Percentiles rank a stretch among this genome's conserved stretches.
Evolutionary conservation across 108 stramenopile genomes (phyloP).

Genomic region (Fistulifera solaris): DNA sequence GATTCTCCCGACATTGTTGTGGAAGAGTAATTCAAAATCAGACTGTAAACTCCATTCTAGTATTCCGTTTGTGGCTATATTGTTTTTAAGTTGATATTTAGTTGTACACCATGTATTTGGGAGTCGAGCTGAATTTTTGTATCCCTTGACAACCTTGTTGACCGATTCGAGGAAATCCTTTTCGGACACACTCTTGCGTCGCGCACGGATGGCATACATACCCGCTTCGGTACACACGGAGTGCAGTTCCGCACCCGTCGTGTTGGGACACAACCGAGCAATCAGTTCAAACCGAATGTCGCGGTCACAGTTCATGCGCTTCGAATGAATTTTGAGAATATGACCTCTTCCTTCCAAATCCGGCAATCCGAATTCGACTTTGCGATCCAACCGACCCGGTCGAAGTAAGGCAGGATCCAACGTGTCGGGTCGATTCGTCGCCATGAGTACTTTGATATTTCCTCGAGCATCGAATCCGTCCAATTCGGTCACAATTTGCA

Average conservation of each 20-base stretch:
- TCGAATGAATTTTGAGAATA: conserved; percentile 93
- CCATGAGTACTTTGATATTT: conserved; percentile 97
- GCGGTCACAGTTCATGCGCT: conserved; percentile 95
- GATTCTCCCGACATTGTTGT: conserved; percentile 74
- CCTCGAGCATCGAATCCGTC: conserved; percentile 98
- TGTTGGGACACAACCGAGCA: conserved; percentile 95
- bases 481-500: conserved; percentile 97
- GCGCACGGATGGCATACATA: conserved; percentile 98
- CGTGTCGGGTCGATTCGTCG: conserved; percentile 97
- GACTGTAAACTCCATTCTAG: background rate
- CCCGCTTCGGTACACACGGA: conserved; percentile 98
- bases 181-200: conserved; percentile 93
- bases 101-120: conserved; percentile 93
- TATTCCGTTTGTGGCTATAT: too few relatives aligned
- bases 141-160: conserved; percentile 99
- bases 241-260: conserved; percentile 96
- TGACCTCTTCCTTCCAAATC: conserved; percentile 95
- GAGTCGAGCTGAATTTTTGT: conserved; percentile 99
- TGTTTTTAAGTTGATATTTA: conserved; percentile 9
- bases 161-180: conserved; percentile 98
- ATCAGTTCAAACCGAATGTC: conserved; percentile 98
- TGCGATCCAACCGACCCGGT: conserved; percentile 95
- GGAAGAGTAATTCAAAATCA: conserved; percentile 39
- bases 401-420: conserved; percentile 94
- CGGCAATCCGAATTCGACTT: conserved; percentile 96